These are phyloP conservation scores for Picea glauca DNA, from an alignment of 75 land plant genomes.

Conservation along the genomic window DNA sequence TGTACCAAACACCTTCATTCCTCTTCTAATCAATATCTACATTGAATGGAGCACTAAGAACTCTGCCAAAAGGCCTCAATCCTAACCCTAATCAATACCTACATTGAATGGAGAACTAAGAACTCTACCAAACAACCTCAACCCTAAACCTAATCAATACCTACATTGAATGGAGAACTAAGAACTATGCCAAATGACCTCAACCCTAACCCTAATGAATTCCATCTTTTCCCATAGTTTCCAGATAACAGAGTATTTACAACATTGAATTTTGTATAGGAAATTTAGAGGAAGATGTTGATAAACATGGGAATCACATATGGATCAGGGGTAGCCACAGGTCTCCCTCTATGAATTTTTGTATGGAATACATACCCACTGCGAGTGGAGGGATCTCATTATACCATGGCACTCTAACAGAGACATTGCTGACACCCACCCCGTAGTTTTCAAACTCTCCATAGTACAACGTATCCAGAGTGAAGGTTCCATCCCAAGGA, in stretches of 20 bases:
- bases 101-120: too few species aligned
- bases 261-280: background rate
- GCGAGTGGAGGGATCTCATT: slow-evolving; percentile 34
- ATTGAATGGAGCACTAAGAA: too few species aligned
- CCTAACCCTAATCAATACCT: too few species aligned
- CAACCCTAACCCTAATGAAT: background rate
- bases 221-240: too few species aligned
- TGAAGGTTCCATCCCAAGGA: slow-evolving; percentile 35
- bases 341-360: slow-evolving; percentile 40
- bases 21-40: too few species aligned
- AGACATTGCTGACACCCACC: slow-evolving; percentile 16
- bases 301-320: background rate
- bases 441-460: slow-evolving; percentile 39
- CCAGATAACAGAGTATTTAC: too few species aligned
- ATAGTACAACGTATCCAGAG: slow-evolving; percentile 32
- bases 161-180: too few species aligned
- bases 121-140: too few species aligned
- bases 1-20: too few species aligned
- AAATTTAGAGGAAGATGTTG: background rate
- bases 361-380: slow-evolving; percentile 29
- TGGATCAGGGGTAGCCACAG: slow-evolving; percentile 29
- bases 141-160: too few species aligned
- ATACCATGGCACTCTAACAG: slow-evolving; percentile 45
- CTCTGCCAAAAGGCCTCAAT: too few species aligned
- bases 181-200: slow-evolving; percentile 4